Evolutionary conservation across 768 basidiomycete genomes (phyloP).

Genomic region (Hydnum rufescens): DNA sequence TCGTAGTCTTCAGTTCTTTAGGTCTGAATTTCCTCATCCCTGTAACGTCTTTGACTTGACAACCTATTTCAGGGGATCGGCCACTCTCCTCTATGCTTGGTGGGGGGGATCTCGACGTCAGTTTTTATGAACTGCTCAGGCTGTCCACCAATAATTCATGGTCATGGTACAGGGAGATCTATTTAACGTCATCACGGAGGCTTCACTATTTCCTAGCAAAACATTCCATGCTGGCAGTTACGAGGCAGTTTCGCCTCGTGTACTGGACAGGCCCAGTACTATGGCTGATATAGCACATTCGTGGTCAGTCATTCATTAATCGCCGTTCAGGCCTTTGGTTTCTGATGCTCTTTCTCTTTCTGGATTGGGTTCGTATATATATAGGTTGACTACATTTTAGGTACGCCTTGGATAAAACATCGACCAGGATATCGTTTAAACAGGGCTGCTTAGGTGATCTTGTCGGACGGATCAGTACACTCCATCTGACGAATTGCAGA

Average conservation of each 20-base stretch:
- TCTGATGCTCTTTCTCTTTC: too few relatives aligned
- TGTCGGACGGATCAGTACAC: constrained; percentile 2
- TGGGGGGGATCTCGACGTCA: constrained; percentile 45
- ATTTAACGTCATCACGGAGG: constrained; percentile 27
- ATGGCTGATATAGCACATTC: constrained; percentile 46
- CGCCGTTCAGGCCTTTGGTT: not conserved
- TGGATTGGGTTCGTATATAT: too few relatives aligned
- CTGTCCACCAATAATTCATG: not conserved
- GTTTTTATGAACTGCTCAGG: not conserved
- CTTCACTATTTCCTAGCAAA: constrained; percentile 13
- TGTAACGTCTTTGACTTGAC: not conserved
- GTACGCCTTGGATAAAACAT: not conserved
- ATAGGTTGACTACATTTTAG: not conserved
- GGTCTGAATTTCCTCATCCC: not conserved
- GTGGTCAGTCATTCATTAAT: constrained; percentile 20
- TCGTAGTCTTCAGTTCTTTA: not conserved
- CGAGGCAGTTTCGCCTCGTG: constrained; percentile 26
- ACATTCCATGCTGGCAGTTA: constrained; percentile 27
- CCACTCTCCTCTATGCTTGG: constrained; percentile 43
- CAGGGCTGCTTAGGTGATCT: not conserved
- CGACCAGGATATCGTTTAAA: not conserved
- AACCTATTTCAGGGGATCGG: constrained; percentile 20
- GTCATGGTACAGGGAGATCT: constrained; percentile 18
- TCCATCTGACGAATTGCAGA: constrained; percentile 36
- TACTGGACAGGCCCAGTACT: constrained; percentile 28